Evolutionary conservation across 2,329 filamentous ascomycete species (phyloP), one percentile per base, ranked within the genome.

Genomic region (Scolecobasidium constrictum): DNA sequence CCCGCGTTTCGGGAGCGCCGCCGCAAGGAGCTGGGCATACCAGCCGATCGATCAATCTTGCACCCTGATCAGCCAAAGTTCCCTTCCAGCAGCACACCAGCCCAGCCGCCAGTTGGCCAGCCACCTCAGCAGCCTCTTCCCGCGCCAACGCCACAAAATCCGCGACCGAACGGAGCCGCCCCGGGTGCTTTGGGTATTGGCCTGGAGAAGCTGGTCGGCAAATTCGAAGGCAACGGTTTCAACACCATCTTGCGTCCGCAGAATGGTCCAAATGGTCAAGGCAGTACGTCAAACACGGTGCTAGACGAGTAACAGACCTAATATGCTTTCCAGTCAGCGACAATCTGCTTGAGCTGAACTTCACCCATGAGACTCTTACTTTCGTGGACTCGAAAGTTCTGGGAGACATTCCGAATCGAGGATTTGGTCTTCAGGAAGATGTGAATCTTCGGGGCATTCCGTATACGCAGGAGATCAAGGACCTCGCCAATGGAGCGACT

Each of bases 161-260:
- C n/a, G n/a, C n/a, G n/a, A n/a, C n/a, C n/a, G n/a, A n/a, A n/a
- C n/a, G n/a, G n/a, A n/a, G n/a, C 26, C n/a, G 26, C 26, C 26
- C 9, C 9, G n/a, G 26, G 26, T 31, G 26, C 9, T 9, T n/a
- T 31, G 26, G 26, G 26, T 31, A 31, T 31, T 9, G 49, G 55
- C 3, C 43, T 61, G 0, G 15, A 35, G 15, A 37, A 51, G 12
- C 58, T 62, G 42, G 48, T 23, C 4, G 58, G 58, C 23, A 46
- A 49, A 0, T 64, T 55, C 34, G 46, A 44, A 9, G 63, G 63
- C 1, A 53, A 47, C 2, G 62, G 63, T 3, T 59, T 64, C 48
- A 65, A 65, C 45, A 53, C 53, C 2, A 63, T 65, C 36, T 66
- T 63, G 42, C 58, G 61, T 1, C 63, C 63, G 0, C 53, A 55